Evolutionary conservation across 2,329 filamentous ascomycete species (phyloP).

Genomic region (Cordyceps cateniannulata): DNA sequence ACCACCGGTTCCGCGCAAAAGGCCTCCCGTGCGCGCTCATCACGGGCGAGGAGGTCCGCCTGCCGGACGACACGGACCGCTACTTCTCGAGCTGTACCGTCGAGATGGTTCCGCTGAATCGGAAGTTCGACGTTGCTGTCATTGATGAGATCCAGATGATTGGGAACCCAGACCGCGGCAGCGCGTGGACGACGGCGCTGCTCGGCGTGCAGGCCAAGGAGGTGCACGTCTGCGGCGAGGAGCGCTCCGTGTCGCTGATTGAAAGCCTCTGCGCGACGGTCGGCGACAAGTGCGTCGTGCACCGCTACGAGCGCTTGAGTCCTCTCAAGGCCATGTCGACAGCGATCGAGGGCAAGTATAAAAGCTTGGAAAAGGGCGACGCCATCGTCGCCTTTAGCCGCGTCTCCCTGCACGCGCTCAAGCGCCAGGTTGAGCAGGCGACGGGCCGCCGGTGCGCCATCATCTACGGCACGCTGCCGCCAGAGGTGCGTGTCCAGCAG

Average conservation of each 20-base stretch:
- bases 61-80: conserved; percentile 51
- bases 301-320: conserved; percentile 78
- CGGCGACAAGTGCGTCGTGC: conserved; percentile 77
- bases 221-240: conserved; percentile 88
- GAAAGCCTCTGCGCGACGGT: conserved; percentile 68
- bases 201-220: conserved; percentile 83
- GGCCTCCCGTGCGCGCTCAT: conserved; percentile 72
- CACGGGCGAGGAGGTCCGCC: conserved; percentile 83
- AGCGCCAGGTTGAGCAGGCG: conserved; percentile 64
- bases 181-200: conserved; percentile 90
- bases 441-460: conserved; percentile 82
- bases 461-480: conserved; percentile 85
- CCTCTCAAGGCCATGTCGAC: conserved; percentile 59
- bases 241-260: conserved; percentile 72
- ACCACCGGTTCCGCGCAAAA: conserved; percentile 72
- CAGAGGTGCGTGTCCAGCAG: conserved; percentile 87
- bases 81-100: conserved; percentile 83
- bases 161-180: conserved; percentile 69
- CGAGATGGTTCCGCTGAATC: conserved; percentile 65
- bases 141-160: conserved; percentile 99
- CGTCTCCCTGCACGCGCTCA: conserved; percentile 72
- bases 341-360: conserved; percentile 59
- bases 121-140: conserved; percentile 75
- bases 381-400: conserved; percentile 85
- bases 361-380: conserved; percentile 75